Conservation (phyloP, 306 rosid genomes). For the Luffa acutangula region DNA sequence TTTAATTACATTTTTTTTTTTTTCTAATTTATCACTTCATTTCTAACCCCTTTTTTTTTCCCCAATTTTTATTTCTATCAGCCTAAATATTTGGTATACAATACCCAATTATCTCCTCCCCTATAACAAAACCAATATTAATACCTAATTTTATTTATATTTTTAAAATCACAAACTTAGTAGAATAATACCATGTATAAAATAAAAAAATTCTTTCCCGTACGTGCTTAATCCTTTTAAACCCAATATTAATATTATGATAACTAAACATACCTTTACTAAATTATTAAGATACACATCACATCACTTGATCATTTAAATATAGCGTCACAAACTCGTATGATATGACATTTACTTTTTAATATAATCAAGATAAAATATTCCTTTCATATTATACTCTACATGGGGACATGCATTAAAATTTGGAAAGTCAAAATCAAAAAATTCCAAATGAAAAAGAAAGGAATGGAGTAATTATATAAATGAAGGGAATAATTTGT, state of each 20-base stretch:
- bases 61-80: neutral
- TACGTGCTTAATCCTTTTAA: neutral
- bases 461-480: neutral
- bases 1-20: neutral
- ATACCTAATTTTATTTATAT: neutral
- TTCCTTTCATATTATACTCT: neutral
- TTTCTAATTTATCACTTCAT: neutral
- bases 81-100: neutral
- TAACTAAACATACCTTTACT: neutral
- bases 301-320: constrained; percentile 1
- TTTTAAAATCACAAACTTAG: neutral
- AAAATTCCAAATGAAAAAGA: neutral
- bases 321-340: no score
- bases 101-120: neutral
- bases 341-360: neutral
- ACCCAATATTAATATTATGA: neutral
- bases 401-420: neutral
- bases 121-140: neutral
- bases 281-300: neutral
- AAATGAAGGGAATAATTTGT: neutral
- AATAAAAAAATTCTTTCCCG: neutral
- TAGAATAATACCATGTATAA: neutral
- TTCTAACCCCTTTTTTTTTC: neutral
- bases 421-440: neutral
- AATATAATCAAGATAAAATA: neutral